Evolutionary conservation across 1,284 basidiomycete species (phyloP).

Genomic region (Heterobasidion annosum): DNA sequence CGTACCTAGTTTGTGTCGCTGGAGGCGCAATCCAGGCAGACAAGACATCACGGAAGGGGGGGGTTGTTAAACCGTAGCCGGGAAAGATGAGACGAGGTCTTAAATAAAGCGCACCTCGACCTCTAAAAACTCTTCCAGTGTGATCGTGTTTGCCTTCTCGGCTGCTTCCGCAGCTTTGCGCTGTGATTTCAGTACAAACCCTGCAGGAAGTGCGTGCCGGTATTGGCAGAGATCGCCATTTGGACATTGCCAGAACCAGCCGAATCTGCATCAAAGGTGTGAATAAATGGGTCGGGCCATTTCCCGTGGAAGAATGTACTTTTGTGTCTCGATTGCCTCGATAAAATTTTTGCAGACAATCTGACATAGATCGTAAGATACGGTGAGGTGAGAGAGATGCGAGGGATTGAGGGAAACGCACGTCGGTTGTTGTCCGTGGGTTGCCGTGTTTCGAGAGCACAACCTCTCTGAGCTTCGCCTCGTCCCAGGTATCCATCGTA

Average conservation of each 20-base stretch:
- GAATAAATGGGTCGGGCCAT: constrained; percentile 12
- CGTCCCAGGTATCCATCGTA: constrained; percentile 98
- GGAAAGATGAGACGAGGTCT: neutral
- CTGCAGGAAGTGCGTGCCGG: constrained; percentile 91
- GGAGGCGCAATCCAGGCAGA: neutral
- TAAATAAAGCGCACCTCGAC: constrained; percentile 61
- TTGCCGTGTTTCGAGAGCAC: constrained; percentile 87
- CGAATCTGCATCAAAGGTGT: constrained; percentile 41
- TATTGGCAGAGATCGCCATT: constrained; percentile 90
- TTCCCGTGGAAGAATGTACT: constrained; percentile 36
- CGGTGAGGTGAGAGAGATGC: constrained; percentile 1
- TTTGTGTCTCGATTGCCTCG: constrained; percentile 90
- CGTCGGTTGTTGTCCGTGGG: constrained; percentile 88
- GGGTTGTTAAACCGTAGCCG: neutral
- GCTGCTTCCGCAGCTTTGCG: constrained; percentile 80
- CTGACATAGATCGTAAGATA: constrained; percentile 26
- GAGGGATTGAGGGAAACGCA: constrained; percentile 26
- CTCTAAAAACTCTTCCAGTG: constrained; percentile 95
- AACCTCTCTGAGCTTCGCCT: constrained; percentile 84
- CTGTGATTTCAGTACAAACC: constrained; percentile 91
- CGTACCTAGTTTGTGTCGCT: constrained; percentile 90
- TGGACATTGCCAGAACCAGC: constrained; percentile 93
- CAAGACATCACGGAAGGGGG: neutral
- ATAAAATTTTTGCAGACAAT: constrained; percentile 98
- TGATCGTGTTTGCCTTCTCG: constrained; percentile 85